phyloP scores from a whole-genome alignment of 2,329 filamentous ascomycete genomes.

The Alternaria viburni region DNA sequence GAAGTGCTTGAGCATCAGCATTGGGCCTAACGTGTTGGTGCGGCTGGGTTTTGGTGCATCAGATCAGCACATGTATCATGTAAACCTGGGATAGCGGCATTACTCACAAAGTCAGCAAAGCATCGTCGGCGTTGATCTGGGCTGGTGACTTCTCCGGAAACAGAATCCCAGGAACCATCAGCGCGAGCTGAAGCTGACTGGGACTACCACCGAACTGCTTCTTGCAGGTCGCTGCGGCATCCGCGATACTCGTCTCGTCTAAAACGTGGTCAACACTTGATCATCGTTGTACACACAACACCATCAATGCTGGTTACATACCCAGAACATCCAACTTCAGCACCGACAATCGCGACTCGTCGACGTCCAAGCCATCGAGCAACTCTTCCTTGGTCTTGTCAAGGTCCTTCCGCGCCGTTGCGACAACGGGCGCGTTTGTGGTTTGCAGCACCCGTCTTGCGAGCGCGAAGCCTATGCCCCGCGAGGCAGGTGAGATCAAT shows the following conservation, averaged over 20 bases:
- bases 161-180: conserved; percentile 74
- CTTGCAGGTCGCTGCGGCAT: conserved; percentile 62
- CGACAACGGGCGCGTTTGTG: conserved; percentile 65
- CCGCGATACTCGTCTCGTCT: conserved; percentile 68
- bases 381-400: conserved; percentile 57
- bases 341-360: conserved; percentile 57
- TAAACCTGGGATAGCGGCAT: not conserved
- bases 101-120: conserved; percentile 67
- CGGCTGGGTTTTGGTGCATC: conserved; percentile 34
- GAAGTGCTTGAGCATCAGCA: conserved; percentile 81
- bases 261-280: not conserved
- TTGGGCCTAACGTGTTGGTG: conserved; percentile 75
- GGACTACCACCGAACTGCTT: conserved; percentile 57
- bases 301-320: conserved; percentile 38
- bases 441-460: conserved; percentile 64
- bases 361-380: conserved; percentile 57
- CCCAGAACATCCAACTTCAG: conserved; percentile 64
- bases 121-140: conserved; percentile 66
- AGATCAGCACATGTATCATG: not conserved
- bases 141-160: conserved; percentile 73
- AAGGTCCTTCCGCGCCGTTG: conserved; percentile 64
- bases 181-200: conserved; percentile 69
- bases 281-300: not conserved
- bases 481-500: conserved; percentile 64
- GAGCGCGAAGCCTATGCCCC: conserved; percentile 68